A percentile compares a stretch with the other conserved stretches of the same genome.
Conservation (phyloP, 305 asterid genomes). For the Nicotiana rustica region DNA sequence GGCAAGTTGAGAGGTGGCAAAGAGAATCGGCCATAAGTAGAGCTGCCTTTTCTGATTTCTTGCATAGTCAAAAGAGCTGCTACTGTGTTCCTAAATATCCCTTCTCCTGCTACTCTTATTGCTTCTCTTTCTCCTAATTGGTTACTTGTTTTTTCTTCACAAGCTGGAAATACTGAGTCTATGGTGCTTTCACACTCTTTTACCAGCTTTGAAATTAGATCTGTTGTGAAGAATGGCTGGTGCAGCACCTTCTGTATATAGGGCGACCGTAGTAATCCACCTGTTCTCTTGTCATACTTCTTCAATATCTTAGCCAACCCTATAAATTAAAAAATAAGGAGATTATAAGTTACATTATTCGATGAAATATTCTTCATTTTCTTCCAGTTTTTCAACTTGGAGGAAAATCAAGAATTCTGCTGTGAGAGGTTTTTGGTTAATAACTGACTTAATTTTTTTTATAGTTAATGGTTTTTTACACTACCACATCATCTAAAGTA, state of each 20-base stretch:
- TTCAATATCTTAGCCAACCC: slow-evolving; percentile 89
- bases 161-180: slow-evolving; percentile 67
- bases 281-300: slow-evolving; percentile 90
- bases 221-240: slow-evolving; percentile 94
- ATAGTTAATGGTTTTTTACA: too few species aligned
- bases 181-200: slow-evolving; percentile 84
- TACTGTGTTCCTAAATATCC: slow-evolving; percentile 85
- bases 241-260: slow-evolving; percentile 75
- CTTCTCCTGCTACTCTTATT: slow-evolving; percentile 61
- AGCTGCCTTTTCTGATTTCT: slow-evolving; percentile 91
- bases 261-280: slow-evolving; percentile 74
- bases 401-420: not conserved
- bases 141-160: slow-evolving; percentile 35
- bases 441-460: not conserved
- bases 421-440: too few species aligned
- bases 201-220: slow-evolving; percentile 78
- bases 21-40: slow-evolving; percentile 84
- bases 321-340: slow-evolving; percentile 27
- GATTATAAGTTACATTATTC: not conserved
- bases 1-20: slow-evolving; percentile 87
- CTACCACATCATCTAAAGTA: not conserved
- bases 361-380: not conserved
- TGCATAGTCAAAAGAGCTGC: slow-evolving; percentile 88
- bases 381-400: not conserved
- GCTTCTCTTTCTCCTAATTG: slow-evolving; percentile 28